Evolutionary conservation across 2,329 filamentous ascomycete species (phyloP).

Genomic region (Simplicillium aogashimaense): DNA sequence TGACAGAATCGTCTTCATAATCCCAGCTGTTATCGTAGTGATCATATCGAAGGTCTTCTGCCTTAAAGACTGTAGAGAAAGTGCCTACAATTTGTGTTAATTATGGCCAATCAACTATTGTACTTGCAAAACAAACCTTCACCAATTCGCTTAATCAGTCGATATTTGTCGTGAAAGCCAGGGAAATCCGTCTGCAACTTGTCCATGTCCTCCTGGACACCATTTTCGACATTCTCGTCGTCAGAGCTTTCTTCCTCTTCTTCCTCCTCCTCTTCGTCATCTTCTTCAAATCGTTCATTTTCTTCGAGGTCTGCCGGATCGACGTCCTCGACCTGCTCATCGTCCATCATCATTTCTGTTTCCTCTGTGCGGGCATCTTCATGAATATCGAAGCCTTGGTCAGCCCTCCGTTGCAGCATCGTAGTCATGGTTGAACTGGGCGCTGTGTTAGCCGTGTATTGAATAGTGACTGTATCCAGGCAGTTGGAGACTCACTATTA

Average conservation of each 20-base stretch:
- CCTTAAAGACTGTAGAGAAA: constrained; percentile 98
- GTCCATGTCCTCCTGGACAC: constrained; percentile 76
- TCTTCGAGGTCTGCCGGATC: constrained; percentile 14
- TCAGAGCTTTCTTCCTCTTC: constrained; percentile 37
- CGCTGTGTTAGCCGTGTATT: constrained; percentile 3
- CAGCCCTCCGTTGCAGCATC: constrained; percentile 13
- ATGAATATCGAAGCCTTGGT: constrained; percentile 36
- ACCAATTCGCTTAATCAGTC: constrained; percentile 91
- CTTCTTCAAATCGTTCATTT: constrained; percentile 16
- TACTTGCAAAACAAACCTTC: constrained; percentile 56
- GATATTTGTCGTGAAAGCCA: constrained; percentile 74
- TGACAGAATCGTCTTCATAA: constrained; percentile 52
- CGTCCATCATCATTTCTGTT: constrained; percentile 38
- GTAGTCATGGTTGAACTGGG: constrained; percentile 12
- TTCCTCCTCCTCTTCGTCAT: constrained; percentile 21
- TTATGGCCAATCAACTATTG: background rate
- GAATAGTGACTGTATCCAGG: too few species aligned
- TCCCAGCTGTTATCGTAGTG: constrained; percentile 84
- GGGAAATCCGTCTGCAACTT: constrained; percentile 74
- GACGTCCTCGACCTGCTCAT: constrained; percentile 18
- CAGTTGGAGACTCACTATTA: too few species aligned
- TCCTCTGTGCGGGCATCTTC: constrained; percentile 40
- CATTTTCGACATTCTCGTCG: constrained; percentile 55
- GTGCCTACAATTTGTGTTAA: constrained; percentile 54
- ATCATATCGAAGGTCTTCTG: constrained; percentile 82